phyloP scores from a whole-genome alignment of 164 flowering plant species.

The Umbilicus rupestris region DNA sequence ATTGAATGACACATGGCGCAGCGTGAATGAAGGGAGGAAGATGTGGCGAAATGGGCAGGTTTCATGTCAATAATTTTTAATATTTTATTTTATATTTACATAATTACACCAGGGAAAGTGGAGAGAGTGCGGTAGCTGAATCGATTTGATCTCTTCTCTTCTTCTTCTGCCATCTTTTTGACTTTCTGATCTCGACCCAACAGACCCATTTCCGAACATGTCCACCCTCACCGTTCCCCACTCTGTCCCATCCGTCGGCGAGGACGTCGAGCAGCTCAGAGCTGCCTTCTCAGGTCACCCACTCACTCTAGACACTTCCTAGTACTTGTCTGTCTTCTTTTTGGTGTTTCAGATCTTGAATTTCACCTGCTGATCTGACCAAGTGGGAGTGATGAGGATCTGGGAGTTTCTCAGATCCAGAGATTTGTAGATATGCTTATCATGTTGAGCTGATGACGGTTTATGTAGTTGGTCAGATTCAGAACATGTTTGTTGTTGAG shows the following conservation, averaged over 20 bases:
- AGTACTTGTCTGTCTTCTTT: too few species aligned
- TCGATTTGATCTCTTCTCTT: not conserved
- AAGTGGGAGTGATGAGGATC: too few species aligned
- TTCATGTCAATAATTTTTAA: not conserved
- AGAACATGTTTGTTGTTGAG: not conserved
- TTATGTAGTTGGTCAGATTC: not conserved
- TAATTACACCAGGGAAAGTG: not conserved
- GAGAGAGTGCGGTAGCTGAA: not conserved
- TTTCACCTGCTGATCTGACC: not conserved
- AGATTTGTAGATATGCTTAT: too few species aligned
- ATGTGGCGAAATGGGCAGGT: not conserved
- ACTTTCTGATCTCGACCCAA: not conserved
- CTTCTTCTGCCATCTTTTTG: not conserved
- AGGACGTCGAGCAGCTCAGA: constrained; percentile 55
- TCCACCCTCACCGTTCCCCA: constrained; percentile 39
- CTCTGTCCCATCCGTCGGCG: constrained; percentile 30
- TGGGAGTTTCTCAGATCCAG: too few species aligned
- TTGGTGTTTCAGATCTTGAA: not conserved
- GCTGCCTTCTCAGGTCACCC: constrained; percentile 45
- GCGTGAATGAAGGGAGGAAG: not conserved
- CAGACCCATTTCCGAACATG: constrained; percentile 20
- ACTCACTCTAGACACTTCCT: too few species aligned
- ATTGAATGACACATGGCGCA: not conserved
- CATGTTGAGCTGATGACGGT: not conserved
- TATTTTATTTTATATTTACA: not conserved